Percentiles rank a stretch among this genome's conserved stretches.
phyloP scores from a whole-genome alignment of 2,329 filamentous ascomycete species.

The Cladosporium cucumerinum region DNA sequence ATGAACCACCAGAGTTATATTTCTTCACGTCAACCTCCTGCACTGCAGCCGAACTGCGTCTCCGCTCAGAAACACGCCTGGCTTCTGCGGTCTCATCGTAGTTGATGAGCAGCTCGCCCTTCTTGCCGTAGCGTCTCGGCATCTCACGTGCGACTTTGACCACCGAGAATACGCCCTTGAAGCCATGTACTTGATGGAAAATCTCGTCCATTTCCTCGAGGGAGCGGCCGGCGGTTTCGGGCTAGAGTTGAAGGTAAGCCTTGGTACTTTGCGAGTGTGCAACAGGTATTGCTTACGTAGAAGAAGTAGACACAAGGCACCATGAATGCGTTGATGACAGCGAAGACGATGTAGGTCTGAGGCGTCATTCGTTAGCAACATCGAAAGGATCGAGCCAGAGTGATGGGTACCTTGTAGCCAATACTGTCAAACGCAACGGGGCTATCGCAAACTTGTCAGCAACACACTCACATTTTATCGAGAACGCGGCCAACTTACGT shows the following conservation, averaged over 20 bases:
- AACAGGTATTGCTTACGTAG: conserved; percentile 23
- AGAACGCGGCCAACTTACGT: neutral
- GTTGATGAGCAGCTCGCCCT: conserved; percentile 54
- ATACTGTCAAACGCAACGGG: conserved; percentile 50
- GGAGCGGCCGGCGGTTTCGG: conserved; percentile 61
- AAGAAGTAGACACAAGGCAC: conserved; percentile 47
- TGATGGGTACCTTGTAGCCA: conserved; percentile 3
- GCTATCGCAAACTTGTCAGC: conserved; percentile 34
- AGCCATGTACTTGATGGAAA: conserved; percentile 28
- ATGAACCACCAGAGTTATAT: neutral
- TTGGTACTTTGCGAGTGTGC: no score
- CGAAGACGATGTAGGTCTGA: conserved; percentile 49
- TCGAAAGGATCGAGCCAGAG: neutral
- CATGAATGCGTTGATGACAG: conserved; percentile 61
- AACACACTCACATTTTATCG: neutral
- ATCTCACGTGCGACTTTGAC: conserved; percentile 51
- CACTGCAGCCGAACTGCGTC: conserved; percentile 24
- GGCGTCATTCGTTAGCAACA: neutral
- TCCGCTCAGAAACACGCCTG: conserved; percentile 22
- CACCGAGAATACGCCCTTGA: conserved; percentile 55
- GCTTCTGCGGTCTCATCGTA: conserved; percentile 43
- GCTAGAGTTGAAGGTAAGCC: conserved; percentile 26
- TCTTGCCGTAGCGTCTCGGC: conserved; percentile 57
- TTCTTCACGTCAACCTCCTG: neutral
- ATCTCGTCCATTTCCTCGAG: conserved; percentile 66